These are phyloP conservation scores for Rugonectria rugulosa DNA, from an alignment of 2,329 filamentous ascomycete genomes.

Conservation along the genomic window DNA sequence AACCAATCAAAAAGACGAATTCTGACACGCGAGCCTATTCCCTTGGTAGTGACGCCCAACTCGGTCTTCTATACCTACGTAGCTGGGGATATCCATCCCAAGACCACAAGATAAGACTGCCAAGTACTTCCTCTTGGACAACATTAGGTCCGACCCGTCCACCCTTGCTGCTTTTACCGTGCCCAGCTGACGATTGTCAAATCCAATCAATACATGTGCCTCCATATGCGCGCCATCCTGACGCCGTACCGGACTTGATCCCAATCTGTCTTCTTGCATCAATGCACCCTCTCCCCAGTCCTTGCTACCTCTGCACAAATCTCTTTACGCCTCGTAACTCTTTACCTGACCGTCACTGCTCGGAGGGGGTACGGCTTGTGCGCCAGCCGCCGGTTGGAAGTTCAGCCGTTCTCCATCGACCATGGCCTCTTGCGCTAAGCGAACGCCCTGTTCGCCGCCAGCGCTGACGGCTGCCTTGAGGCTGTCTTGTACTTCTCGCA, in stretches of 20 bases:
- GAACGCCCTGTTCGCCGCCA: conserved; percentile 59
- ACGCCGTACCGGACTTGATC: conserved; percentile 30
- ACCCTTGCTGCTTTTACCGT: not conserved
- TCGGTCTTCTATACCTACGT: not conserved
- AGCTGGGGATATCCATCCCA: not conserved
- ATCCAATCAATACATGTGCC: conserved; percentile 22
- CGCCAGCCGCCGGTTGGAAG: conserved; percentile 56
- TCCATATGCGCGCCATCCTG: conserved; percentile 23
- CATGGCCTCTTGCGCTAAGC: conserved; percentile 55
- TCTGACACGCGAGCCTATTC: conserved; percentile 11
- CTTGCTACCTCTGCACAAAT: not conserved
- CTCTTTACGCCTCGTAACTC: conserved; percentile 61
- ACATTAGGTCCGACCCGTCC: not conserved
- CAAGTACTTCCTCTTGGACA: not conserved
- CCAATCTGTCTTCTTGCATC: conserved; percentile 24
- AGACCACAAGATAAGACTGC: not conserved
- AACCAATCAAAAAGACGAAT: conserved; percentile 14
- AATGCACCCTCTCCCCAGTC: conserved; percentile 1
- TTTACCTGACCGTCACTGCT: conserved; percentile 64
- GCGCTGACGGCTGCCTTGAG: conserved; percentile 63
- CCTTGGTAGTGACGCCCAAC: not conserved
- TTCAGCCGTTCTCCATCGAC: conserved; percentile 61
- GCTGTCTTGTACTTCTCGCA: conserved; percentile 81
- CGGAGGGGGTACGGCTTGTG: conserved; percentile 59
- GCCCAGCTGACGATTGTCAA: conserved; percentile 1